Conservation (phyloP, 1,284 basidiomycete genomes). For the Leccinum subrobustum region DNA sequence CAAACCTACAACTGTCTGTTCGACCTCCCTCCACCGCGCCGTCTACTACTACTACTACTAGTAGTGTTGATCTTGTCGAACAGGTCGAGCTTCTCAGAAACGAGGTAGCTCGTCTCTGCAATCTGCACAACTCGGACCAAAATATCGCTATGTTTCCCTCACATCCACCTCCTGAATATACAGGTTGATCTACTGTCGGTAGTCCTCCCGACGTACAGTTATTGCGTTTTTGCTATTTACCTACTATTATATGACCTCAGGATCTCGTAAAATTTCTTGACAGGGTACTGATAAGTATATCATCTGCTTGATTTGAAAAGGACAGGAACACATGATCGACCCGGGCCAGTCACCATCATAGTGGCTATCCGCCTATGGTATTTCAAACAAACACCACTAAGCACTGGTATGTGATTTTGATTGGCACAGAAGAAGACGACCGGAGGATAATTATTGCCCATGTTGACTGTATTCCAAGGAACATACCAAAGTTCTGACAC, state of each 20-base stretch:
- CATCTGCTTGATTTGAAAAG: not conserved
- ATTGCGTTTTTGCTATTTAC: not conserved
- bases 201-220: no score
- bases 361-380: not conserved
- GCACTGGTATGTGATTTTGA: not conserved
- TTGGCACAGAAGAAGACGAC: not conserved
- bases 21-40: not conserved
- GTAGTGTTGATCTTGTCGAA: not conserved
- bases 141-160: not conserved
- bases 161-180: not conserved
- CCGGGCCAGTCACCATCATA: not conserved
- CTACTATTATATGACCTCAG: not conserved
- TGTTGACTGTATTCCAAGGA: not conserved
- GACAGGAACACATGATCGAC: not conserved
- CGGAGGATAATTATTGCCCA: not conserved
- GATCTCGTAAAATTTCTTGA: not conserved
- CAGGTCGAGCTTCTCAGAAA: conserved; percentile 12
- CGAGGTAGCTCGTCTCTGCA: conserved; percentile 14
- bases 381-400: not conserved
- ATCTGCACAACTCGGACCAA: not conserved
- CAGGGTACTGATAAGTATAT: not conserved
- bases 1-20: not conserved
- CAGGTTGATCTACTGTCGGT: not conserved
- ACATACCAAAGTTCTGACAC: no score
- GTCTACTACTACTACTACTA: not conserved